phyloP scores from a whole-genome alignment of 129 eudicot species.

The Centaurea solstitialis region DNA sequence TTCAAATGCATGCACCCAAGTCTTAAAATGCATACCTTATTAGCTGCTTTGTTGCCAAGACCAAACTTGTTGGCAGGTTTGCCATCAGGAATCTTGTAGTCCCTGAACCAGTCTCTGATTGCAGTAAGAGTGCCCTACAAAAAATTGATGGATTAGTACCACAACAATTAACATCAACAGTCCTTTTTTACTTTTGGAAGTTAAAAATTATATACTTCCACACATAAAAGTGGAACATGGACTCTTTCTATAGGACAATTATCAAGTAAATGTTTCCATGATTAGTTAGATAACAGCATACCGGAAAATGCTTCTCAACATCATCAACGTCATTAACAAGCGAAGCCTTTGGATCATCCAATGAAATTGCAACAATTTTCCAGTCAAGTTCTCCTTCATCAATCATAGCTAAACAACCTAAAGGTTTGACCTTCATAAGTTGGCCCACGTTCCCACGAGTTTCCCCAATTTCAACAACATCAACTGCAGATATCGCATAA shows the following conservation, averaged over 20 bases:
- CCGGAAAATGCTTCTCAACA: constrained; percentile 98
- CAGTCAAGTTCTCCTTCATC: constrained; percentile 99
- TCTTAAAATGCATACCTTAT: constrained; percentile 56
- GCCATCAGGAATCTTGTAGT: constrained; percentile 99
- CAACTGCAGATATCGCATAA: constrained; percentile 50
- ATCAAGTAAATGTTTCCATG: not conserved
- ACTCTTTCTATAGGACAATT: not conserved
- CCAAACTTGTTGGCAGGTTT: constrained; percentile 98
- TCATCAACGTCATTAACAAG: constrained; percentile 93
- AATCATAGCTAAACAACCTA: constrained; percentile 94
- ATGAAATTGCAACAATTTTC: constrained; percentile 92
- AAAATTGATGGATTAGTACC: constrained; percentile 22
- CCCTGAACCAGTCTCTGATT: constrained; percentile 99
- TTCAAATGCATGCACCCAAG: not conserved
- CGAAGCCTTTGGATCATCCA: constrained; percentile 98
- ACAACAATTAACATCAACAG: not conserved
- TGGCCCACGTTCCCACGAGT: constrained; percentile 69
- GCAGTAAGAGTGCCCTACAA: constrained; percentile 92
- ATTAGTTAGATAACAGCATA: constrained; percentile 33
- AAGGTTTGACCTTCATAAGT: constrained; percentile 88
- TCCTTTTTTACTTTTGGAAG: not conserved
- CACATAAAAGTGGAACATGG: not conserved
- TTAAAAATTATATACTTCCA: not conserved
- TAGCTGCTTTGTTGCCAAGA: constrained; percentile 93
- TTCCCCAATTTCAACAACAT: constrained; percentile 98